Percentiles rank a stretch among this genome's conserved stretches.
Evolutionary conservation across 768 basidiomycete species (phyloP).

Genomic region (Auriscalpium vulgare): DNA sequence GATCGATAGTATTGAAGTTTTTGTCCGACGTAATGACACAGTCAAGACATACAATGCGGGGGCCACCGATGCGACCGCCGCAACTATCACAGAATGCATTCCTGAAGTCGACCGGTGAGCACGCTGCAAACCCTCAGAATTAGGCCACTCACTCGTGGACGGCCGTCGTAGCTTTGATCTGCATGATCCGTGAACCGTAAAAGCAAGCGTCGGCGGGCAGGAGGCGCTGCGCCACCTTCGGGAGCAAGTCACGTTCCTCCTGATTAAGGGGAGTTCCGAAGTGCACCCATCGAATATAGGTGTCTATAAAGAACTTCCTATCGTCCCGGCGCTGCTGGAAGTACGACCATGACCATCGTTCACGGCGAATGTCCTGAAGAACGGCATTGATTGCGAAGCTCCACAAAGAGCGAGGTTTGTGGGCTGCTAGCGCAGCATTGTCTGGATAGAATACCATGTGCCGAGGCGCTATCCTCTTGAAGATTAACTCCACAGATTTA

Average conservation of each 20-base stretch:
- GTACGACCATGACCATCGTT: constrained; percentile 13
- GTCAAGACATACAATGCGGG: not conserved
- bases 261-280: not conserved
- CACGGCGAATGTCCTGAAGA: constrained; percentile 4
- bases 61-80: not conserved
- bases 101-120: not conserved
- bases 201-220: not conserved
- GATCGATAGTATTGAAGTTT: not conserved
- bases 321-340: constrained; percentile 8
- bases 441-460: constrained; percentile 7
- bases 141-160: not conserved
- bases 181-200: not conserved
- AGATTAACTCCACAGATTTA: not conserved
- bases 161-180: not conserved
- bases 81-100: not conserved
- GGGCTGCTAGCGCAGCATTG: not conserved
- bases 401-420: constrained; percentile 9
- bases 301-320: constrained; percentile 2
- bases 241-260: not conserved
- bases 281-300: not conserved
- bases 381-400: constrained; percentile 8
- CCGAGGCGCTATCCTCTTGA: constrained; percentile 5
- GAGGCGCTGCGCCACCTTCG: not conserved
- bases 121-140: not conserved
- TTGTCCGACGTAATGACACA: not conserved